These are phyloP conservation scores for Arabidopsis hybrid DNA, from an alignment of 441 rosid genomes.

Conservation along the genomic window DNA sequence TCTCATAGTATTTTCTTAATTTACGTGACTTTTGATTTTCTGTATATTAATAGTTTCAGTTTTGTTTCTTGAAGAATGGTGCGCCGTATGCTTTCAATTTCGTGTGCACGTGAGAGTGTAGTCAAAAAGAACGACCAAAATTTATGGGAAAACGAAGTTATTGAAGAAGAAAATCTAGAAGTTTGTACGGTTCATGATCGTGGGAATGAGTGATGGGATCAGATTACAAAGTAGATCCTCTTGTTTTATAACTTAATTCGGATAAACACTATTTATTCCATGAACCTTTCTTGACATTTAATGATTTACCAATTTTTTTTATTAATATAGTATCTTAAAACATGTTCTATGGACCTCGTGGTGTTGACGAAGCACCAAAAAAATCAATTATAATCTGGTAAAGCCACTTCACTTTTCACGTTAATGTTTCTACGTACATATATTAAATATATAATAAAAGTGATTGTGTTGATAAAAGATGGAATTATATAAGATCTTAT, in stretches of 20 bases:
- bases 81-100: constrained; percentile 41
- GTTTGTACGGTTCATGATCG: constrained; percentile 39
- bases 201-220: constrained; percentile 36
- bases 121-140: constrained; percentile 39
- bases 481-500: background rate
- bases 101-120: constrained; percentile 48
- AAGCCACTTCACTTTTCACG: constrained; percentile 11
- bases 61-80: constrained; percentile 25
- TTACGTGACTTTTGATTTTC: background rate
- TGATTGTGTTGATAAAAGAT: background rate
- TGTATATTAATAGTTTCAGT: background rate
- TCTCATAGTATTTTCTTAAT: background rate
- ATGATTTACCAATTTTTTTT: background rate
- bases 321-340: background rate
- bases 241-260: background rate
- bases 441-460: background rate
- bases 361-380: background rate
- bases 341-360: constrained; percentile 16
- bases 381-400: background rate
- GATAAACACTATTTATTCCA: constrained; percentile 24
- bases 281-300: constrained; percentile 31
- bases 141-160: constrained; percentile 6
- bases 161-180: constrained; percentile 18
- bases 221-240: constrained; percentile 37
- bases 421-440: background rate